phyloP scores from a whole-genome alignment of 768 basidiomycete genomes.

The Pholiota conissans region DNA sequence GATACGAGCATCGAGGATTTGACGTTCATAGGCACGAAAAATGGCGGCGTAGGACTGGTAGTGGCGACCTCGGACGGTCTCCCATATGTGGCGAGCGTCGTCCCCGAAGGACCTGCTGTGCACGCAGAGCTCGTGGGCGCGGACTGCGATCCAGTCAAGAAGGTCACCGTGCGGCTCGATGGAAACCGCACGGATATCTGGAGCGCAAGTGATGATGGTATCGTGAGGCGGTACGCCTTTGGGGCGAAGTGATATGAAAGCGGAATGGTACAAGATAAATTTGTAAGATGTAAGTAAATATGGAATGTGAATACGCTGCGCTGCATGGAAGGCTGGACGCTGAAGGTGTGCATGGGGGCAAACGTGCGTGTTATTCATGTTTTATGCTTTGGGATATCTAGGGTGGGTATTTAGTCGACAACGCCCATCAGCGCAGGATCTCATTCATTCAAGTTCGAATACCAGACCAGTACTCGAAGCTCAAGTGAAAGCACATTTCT shows the following conservation, averaged over 20 bases:
- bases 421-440: too few relatives aligned
- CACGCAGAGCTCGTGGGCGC: constrained; percentile 53
- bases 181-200: constrained; percentile 19
- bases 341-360: too few relatives aligned
- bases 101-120: constrained; percentile 41
- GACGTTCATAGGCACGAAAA: constrained; percentile 26
- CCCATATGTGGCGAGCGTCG: constrained; percentile 50
- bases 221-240: constrained; percentile 49
- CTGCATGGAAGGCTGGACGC: background rate
- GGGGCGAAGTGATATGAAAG: background rate
- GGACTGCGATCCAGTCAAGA: constrained; percentile 61
- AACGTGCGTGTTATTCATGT: too few relatives aligned
- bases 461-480: too few relatives aligned
- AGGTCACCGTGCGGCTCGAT: constrained; percentile 29
- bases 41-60: constrained; percentile 35
- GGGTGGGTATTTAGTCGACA: too few relatives aligned
- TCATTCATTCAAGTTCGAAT: too few relatives aligned
- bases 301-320: background rate
- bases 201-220: constrained; percentile 62
- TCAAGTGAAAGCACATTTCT: too few relatives aligned
- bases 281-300: background rate
- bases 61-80: constrained; percentile 61
- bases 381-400: too few relatives aligned
- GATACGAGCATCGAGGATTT: constrained; percentile 52
- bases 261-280: background rate